Evolutionary conservation across 2,329 filamentous ascomycete genomes (phyloP), one percentile per base, ranked within the genome.

Genomic region (Cladophialophora immunda): DNA sequence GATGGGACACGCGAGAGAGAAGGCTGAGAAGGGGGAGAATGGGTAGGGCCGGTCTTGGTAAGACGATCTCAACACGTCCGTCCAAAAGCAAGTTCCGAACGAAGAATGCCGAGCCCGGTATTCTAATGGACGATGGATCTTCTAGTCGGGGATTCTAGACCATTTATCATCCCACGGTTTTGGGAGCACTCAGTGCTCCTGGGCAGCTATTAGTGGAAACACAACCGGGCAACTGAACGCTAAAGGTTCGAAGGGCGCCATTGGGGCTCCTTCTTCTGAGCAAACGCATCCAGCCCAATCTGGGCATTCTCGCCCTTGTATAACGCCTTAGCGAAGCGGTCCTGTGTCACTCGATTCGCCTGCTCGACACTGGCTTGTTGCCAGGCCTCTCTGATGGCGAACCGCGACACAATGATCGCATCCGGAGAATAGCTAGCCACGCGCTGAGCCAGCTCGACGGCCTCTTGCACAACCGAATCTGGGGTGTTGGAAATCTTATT

Each of bases 271-370:
- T 90, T 83, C 83, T 89, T 92, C 83, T 93, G 90, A 19, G 90
- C 88, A 81, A 94, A 94, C 68, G 90, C 91, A 78, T 76, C 81
- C 22, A 94, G 81, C 0, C 92, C 92, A 79, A 93, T 91, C 63
- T 84, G 85, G 78, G 92, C 88, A 77, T 94, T 94, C 71, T 90
- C 88, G 4, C 56, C 52, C 4, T 36, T 27, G 47, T 47, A 34
- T 27, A 67, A 32, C 17, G 25, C 27, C 19, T 54, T 17, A 3
- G 47, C n/a, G 32, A n/a, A 67, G 13, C 64, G 55, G 5, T 63
- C 64, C 15, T 53, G 22, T 2, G 45, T 55, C 70, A 86, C 74
- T 65, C 80, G 81, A 32, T 88, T 91, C 11, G 81, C 89, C 70
- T 86, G 83, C 75, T 88, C 86, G 0, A 88, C 89, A 7, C 88